phyloP scores from a whole-genome alignment of 2,329 filamentous ascomycete genomes.

The Exophiala bonariae region DNA sequence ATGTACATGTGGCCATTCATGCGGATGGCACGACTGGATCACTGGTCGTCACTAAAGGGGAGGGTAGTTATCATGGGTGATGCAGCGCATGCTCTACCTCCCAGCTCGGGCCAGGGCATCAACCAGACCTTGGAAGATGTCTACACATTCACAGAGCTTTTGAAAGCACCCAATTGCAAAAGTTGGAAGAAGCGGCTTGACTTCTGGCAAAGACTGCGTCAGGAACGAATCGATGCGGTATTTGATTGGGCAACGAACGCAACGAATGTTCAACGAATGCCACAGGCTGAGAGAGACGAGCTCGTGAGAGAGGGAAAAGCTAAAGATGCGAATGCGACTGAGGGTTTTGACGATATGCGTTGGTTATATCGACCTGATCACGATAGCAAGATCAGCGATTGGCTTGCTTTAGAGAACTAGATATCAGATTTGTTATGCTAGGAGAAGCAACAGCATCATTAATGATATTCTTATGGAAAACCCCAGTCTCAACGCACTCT shows the following conservation, averaged over 20 bases:
- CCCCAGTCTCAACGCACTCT: too few species aligned
- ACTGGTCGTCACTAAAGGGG: constrained; percentile 51
- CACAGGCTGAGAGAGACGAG: constrained; percentile 27
- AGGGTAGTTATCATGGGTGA: constrained; percentile 57
- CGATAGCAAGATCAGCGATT: constrained; percentile 35
- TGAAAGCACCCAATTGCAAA: constrained; percentile 39
- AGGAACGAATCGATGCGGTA: constrained; percentile 50
- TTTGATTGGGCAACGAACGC: constrained; percentile 47
- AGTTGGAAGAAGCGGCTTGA: constrained; percentile 38
- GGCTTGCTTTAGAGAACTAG: constrained; percentile 16
- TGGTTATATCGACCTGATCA: constrained; percentile 48
- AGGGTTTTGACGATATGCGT: constrained; percentile 37
- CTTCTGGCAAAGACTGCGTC: constrained; percentile 51
- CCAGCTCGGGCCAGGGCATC: constrained; percentile 56
- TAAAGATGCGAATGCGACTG: constrained; percentile 19
- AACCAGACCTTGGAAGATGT: constrained; percentile 58
- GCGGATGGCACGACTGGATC: constrained; percentile 46
- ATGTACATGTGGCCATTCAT: constrained; percentile 51
- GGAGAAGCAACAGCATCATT: too few species aligned
- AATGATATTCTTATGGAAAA: too few species aligned
- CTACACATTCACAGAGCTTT: constrained; percentile 45
- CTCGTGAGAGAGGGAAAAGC: constrained; percentile 12
- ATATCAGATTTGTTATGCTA: too few species aligned
- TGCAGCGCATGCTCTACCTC: constrained; percentile 57
- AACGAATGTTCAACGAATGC: constrained; percentile 51